Evolutionary conservation across 495 filamentous ascomycete genomes (phyloP), one percentile per base, ranked within the genome.

Genomic region (Penicillium argentinense): DNA sequence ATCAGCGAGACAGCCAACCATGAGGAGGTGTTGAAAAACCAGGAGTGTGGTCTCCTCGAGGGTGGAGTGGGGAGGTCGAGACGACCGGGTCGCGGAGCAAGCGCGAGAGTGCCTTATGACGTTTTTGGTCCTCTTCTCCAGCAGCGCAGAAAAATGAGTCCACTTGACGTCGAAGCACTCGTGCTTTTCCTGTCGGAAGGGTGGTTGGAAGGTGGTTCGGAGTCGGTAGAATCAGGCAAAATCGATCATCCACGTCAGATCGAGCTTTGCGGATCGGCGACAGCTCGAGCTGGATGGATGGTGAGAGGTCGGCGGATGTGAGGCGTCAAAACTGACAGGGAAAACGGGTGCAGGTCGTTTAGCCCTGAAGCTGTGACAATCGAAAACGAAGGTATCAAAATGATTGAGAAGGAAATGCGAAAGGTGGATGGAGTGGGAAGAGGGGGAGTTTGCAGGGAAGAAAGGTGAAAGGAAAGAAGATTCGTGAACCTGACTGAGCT

Each of bases 261-360:
- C 37, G 39, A 45, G 49, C 24, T 49, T 3, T 30, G 16, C 22
- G 29, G 19, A 42, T 46, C 22, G 9, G 34, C 29, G 45, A 49
- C 24, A 60, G 47, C 48, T 51, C 49, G 53, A 36, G 40, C 38
- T 16, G 37, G 53, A 60, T 47, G 51, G 47, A 47, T 49, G 47
- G 43, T 45, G 41, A 53, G 44, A 48, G 54, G 56, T 47, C 55
- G 49, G 48, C 51, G 45, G 45, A 53, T 47, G 36, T 42, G 33
- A 53, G 38, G 19, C 33, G 61, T 61, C 64, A 66, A 63, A 63
- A 49, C 26, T 34, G 51, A 45, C 60, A 64, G 67, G 67, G 61
- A 59, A 56, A 72, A 68, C 66, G 69, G 13, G 74, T 77, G 74
- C 74, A 77, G 74, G 74, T 71, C 73, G 71, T 63, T 58, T 39